Percentiles rank a stretch among this genome's conserved stretches.
phyloP scores from a whole-genome alignment of 108 stramenopile genomes.

The Cyclotella kingstonii region DNA sequence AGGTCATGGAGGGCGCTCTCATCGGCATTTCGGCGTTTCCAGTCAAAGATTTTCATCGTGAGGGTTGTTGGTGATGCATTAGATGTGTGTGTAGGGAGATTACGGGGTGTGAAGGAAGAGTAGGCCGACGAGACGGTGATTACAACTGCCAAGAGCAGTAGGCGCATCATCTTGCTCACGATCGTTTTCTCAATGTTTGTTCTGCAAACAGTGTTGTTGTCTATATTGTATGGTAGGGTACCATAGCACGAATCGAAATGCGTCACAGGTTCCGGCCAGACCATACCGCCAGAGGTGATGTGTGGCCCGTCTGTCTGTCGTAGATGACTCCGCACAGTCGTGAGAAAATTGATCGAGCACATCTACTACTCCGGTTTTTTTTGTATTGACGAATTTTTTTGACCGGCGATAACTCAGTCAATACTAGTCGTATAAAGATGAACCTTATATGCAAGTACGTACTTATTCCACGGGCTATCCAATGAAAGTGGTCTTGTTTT shows the following conservation, averaged over 20 bases:
- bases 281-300: too few species aligned
- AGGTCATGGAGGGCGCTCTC: slow-evolving; percentile 73
- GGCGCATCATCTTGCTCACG: slow-evolving; percentile 38
- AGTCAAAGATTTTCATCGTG: slow-evolving; percentile 94
- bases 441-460: too few species aligned
- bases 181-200: background rate
- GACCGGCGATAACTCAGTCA: too few species aligned
- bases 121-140: slow-evolving; percentile 39
- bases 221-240: background rate
- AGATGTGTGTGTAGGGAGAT: slow-evolving; percentile 28
- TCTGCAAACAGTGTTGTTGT: background rate
- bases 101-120: slow-evolving; percentile 51
- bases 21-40: slow-evolving; percentile 90
- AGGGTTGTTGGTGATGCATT: slow-evolving; percentile 34
- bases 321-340: too few species aligned
- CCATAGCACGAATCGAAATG: background rate
- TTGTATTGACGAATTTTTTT: too few species aligned
- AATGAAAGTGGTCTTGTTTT: too few species aligned
- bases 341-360: too few species aligned
- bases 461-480: too few species aligned
- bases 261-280: too few species aligned
- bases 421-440: too few species aligned
- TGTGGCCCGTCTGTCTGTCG: too few species aligned
- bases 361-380: too few species aligned
- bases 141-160: slow-evolving; percentile 32